Percentiles rank a stretch among this genome's conserved stretches.
Conservation (phyloP, 352 stramenopile species). For the Phytophthora pinifolia region DNA sequence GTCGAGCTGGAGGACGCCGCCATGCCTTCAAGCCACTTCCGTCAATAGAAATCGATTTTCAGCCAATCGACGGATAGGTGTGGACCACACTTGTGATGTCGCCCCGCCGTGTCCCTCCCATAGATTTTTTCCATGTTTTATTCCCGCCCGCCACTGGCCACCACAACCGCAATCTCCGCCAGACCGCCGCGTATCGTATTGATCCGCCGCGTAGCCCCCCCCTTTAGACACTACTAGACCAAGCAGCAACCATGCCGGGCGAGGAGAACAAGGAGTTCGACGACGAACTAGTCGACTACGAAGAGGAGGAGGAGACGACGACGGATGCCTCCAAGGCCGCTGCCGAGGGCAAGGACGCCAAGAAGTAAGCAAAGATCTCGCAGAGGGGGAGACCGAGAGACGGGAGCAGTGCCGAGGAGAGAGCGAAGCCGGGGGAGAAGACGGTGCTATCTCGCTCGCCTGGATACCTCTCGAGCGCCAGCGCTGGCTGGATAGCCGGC, state of each 20-base stretch:
- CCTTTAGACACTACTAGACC: not conserved
- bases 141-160: constrained; percentile 24
- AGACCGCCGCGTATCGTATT: constrained; percentile 19
- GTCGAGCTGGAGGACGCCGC: constrained; percentile 7
- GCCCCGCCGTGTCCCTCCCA: constrained; percentile 21
- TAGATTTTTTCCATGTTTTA: constrained; percentile 15
- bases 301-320: constrained; percentile 86
- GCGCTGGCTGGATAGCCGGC: not conserved
- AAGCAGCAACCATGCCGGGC: constrained; percentile 50
- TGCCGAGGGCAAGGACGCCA: constrained; percentile 84
- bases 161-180: constrained; percentile 40
- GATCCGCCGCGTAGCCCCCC: too few relatives aligned
- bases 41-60: constrained; percentile 11
- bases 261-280: constrained; percentile 91
- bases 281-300: constrained; percentile 90
- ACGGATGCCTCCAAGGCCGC: constrained; percentile 69
- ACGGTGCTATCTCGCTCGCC: constrained; percentile 24
- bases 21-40: constrained; percentile 2
- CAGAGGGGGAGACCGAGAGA: constrained; percentile 23
- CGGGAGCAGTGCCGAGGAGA: constrained; percentile 24
- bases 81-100: constrained; percentile 5
- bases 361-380: constrained; percentile 78
- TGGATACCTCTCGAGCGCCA: constrained; percentile 18
- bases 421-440: constrained; percentile 16
- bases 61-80: constrained; percentile 9